phyloP scores from a whole-genome alignment of 2,329 filamentous ascomycete species.

The Phoma sp. region DNA sequence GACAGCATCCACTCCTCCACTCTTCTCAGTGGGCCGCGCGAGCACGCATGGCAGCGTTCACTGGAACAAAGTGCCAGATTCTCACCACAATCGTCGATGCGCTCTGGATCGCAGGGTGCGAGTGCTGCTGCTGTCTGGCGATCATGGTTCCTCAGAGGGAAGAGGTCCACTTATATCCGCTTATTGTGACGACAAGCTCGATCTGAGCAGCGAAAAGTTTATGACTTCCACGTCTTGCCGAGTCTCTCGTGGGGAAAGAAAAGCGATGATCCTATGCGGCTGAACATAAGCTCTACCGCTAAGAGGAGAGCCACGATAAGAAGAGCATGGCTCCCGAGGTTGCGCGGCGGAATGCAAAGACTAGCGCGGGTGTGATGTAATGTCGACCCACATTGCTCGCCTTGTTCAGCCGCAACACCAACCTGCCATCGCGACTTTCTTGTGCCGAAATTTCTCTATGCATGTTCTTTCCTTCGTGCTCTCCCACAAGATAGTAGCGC shows the following conservation, averaged over 20 bases:
- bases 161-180: slow-evolving; percentile 4
- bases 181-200: slow-evolving; percentile 12
- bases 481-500: too few species aligned
- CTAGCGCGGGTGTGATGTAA: slow-evolving; percentile 6
- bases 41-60: background rate
- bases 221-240: background rate
- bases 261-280: slow-evolving; percentile 13
- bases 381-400: background rate
- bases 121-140: background rate
- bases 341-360: slow-evolving; percentile 1
- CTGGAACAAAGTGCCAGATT: background rate
- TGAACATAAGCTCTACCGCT: slow-evolving; percentile 13
- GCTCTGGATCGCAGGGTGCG: slow-evolving; percentile 1
- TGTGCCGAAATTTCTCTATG: too few species aligned
- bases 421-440: background rate
- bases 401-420: slow-evolving; percentile 15
- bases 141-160: slow-evolving; percentile 8
- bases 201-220: slow-evolving; percentile 6
- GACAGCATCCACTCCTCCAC: slow-evolving; percentile 9
- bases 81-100: slow-evolving; percentile 11
- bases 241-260: background rate
- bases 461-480: background rate
- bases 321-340: slow-evolving; percentile 5
- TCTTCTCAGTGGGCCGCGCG: slow-evolving; percentile 8
- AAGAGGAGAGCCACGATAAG: background rate